Evolutionary conservation across 257 asterid genomes (phyloP).

Genomic region (Solanum piurae): DNA sequence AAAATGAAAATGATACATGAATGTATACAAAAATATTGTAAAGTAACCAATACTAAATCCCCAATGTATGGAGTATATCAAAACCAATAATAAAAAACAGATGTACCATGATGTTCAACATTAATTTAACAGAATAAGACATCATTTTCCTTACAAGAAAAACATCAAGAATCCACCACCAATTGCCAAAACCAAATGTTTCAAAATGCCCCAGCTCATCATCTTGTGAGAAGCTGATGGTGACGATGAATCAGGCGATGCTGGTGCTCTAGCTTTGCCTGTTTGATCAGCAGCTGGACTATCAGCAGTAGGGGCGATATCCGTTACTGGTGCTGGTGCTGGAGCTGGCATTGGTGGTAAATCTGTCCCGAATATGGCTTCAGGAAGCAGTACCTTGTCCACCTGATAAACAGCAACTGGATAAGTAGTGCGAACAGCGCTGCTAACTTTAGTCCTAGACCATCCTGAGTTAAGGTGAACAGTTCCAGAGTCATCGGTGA

Average conservation of each 20-base stretch:
- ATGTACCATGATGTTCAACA: neutral
- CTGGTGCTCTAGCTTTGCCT: slow-evolving; percentile 8
- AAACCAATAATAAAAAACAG: neutral
- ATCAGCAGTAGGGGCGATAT: slow-evolving; percentile 40
- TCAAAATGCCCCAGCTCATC: slow-evolving; percentile 13
- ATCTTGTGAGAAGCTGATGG: slow-evolving; percentile 26
- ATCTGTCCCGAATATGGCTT: slow-evolving; percentile 71
- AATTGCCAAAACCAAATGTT: slow-evolving; percentile 20
- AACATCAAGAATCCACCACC: slow-evolving; percentile 15
- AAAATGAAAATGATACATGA: neutral
- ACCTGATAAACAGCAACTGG: slow-evolving; percentile 73
- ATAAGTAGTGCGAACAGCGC: slow-evolving; percentile 61
- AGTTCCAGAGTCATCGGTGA: slow-evolving; percentile 54
- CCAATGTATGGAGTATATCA: neutral
- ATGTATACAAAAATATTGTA: neutral
- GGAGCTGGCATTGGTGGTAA: slow-evolving; percentile 86
- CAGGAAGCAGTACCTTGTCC: slow-evolving; percentile 58
- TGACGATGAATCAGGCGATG: slow-evolving; percentile 26
- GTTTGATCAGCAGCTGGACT: slow-evolving; percentile 30
- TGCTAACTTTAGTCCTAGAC: slow-evolving; percentile 54
- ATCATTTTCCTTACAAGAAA: neutral
- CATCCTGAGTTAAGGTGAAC: slow-evolving; percentile 55
- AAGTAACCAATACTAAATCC: neutral
- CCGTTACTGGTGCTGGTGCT: slow-evolving; percentile 51
- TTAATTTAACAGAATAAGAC: neutral